Evolutionary conservation across 2,329 filamentous ascomycete species (phyloP).

Genomic region (Ophiostoma triangulosporum): DNA sequence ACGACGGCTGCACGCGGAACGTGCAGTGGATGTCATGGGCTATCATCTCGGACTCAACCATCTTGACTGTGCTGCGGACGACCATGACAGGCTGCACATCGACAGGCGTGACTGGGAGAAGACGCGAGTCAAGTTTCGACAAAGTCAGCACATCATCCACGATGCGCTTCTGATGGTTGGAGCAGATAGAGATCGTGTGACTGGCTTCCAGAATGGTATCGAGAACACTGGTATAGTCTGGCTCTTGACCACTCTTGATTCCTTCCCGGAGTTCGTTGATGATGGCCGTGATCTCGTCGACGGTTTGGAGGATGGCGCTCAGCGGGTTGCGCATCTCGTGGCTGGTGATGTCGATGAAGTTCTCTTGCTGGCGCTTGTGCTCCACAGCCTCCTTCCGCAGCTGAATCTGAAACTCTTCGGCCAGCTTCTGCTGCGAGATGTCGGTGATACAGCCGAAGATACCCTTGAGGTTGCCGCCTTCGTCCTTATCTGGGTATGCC

Average conservation of each 20-base stretch:
- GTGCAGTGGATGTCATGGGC: slow-evolving; percentile 59
- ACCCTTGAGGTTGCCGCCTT: slow-evolving; percentile 51
- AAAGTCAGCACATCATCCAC: slow-evolving; percentile 60
- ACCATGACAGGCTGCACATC: slow-evolving; percentile 53
- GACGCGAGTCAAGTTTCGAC: slow-evolving; percentile 62
- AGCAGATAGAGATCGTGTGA: slow-evolving; percentile 70
- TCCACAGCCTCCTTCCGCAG: slow-evolving; percentile 71
- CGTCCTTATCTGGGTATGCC: slow-evolving; percentile 58
- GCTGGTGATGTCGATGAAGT: slow-evolving; percentile 61
- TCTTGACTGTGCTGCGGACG: slow-evolving; percentile 53
- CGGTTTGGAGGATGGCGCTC: slow-evolving; percentile 61
- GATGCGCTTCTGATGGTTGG: slow-evolving; percentile 66
- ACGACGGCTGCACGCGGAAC: slow-evolving; percentile 55
- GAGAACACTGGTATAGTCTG: slow-evolving; percentile 26
- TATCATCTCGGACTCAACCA: slow-evolving; percentile 65
- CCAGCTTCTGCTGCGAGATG: slow-evolving; percentile 75
- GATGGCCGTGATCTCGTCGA: slow-evolving; percentile 52
- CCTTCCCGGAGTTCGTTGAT: slow-evolving; percentile 27
- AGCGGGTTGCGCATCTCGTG: slow-evolving; percentile 69
- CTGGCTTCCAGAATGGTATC: slow-evolving; percentile 56
- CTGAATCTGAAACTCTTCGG: slow-evolving; percentile 64
- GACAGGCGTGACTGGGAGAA: slow-evolving; percentile 58
- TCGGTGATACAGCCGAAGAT: slow-evolving; percentile 75
- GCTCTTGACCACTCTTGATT: not conserved
- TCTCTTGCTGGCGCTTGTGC: slow-evolving; percentile 58